Evolutionary conservation across 306 rosid genomes (phyloP).

Genomic region (Carpinus viminea): DNA sequence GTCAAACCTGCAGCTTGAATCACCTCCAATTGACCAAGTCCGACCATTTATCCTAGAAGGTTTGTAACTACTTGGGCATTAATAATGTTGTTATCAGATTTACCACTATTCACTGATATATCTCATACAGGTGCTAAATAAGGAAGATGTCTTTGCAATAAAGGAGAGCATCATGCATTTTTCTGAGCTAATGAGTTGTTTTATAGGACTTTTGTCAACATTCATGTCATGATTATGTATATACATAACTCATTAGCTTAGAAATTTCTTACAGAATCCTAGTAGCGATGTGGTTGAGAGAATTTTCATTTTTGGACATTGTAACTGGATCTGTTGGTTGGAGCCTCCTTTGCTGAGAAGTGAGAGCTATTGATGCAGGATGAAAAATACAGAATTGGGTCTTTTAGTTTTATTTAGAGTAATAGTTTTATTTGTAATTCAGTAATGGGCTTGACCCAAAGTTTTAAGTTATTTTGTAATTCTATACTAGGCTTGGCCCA

Average conservation of each 20-base stretch:
- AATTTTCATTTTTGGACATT: background rate
- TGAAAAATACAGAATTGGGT: too few relatives aligned
- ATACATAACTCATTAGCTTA: constrained; percentile 25
- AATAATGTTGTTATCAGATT: constrained; percentile 59
- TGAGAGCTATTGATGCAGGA: too few relatives aligned
- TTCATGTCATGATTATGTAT: constrained; percentile 34
- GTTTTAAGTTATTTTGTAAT: too few relatives aligned
- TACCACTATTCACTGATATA: constrained; percentile 57
- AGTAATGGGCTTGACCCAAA: too few relatives aligned
- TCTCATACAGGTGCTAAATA: constrained; percentile 88
- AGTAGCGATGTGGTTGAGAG: constrained; percentile 17
- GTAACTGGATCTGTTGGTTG: background rate
- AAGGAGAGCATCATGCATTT: constrained; percentile 48
- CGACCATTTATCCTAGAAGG: constrained; percentile 87
- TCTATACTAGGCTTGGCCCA: too few relatives aligned
- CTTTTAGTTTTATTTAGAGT: too few relatives aligned
- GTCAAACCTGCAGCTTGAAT: constrained; percentile 41
- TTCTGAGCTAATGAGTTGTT: constrained; percentile 43
- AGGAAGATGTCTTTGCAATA: constrained; percentile 52
- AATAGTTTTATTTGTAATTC: too few relatives aligned
- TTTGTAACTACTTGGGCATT: constrained; percentile 73
- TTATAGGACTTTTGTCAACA: constrained; percentile 30
- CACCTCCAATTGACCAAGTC: constrained; percentile 54
- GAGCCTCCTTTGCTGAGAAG: too few relatives aligned
- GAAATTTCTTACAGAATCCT: constrained; percentile 17